Conservation (phyloP, 1,139 yeast genomes). For the Starmera stellimalicola region DNA sequence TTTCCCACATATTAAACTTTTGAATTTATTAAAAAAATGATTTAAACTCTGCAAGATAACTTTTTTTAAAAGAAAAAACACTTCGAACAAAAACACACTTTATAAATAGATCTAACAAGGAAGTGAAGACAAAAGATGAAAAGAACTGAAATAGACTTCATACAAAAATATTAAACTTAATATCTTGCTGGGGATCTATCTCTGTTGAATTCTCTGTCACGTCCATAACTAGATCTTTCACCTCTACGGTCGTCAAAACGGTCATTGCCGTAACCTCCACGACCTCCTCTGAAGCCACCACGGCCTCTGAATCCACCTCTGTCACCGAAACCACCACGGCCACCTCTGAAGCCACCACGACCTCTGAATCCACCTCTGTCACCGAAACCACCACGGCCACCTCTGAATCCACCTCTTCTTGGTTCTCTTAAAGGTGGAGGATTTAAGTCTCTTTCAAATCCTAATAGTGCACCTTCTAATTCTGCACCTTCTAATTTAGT, state of each 20-base stretch:
- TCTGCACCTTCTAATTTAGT: conserved; percentile 62
- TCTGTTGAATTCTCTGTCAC: conserved; percentile 32
- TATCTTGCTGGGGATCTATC: conserved; percentile 55
- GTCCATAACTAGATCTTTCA: conserved; percentile 32
- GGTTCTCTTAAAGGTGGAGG: conserved; percentile 65
- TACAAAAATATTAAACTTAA: conserved; percentile 14
- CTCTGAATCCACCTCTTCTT: conserved; percentile 26
- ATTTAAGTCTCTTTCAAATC: conserved; percentile 73
- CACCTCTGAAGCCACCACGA: conserved; percentile 20
- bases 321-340: conserved; percentile 23
- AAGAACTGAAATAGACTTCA: neutral
- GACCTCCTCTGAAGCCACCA: conserved; percentile 37
- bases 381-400: conserved; percentile 23
- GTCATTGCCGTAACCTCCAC: conserved; percentile 28
- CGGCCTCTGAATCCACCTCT: conserved; percentile 32
- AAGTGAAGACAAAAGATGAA: neutral
- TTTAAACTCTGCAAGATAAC: neutral
- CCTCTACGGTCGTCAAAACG: conserved; percentile 33
- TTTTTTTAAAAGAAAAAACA: neutral
- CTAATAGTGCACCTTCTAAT: conserved; percentile 54
- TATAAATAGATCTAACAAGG: neutral
- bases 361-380: conserved; percentile 22
- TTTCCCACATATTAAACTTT: no score
- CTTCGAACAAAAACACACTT: neutral
- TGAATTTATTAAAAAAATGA: neutral